Evolutionary conservation across 495 filamentous ascomycete species (phyloP).

Genomic region (Saxispiralis lemnorum): DNA sequence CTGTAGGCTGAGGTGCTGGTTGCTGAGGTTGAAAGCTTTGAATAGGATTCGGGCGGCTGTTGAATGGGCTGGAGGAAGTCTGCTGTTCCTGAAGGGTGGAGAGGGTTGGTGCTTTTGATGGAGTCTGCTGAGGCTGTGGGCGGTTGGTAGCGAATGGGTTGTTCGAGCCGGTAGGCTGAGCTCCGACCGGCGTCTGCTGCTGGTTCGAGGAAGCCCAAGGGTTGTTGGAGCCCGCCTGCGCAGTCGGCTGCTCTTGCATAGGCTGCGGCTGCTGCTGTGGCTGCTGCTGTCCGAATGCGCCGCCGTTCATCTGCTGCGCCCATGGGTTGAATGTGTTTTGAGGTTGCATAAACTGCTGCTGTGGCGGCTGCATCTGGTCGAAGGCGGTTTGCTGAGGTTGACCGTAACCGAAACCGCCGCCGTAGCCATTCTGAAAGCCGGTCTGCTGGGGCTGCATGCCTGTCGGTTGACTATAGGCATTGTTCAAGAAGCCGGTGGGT

Average conservation of each 20-base stretch:
- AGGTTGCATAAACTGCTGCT: conserved; percentile 39
- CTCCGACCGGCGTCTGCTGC: conserved; percentile 33
- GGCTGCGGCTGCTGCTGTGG: conserved; percentile 26
- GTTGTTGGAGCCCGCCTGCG: conserved; percentile 68
- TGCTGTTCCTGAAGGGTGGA: conserved; percentile 38
- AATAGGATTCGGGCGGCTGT: conserved; percentile 19
- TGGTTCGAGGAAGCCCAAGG: conserved; percentile 45
- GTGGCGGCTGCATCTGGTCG: conserved; percentile 26
- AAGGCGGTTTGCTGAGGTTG: conserved; percentile 33
- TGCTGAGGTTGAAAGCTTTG: conserved; percentile 22
- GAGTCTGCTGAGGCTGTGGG: conserved; percentile 21
- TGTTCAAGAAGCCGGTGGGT: conserved; percentile 69
- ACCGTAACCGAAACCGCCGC: conserved; percentile 29
- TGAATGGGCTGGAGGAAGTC: conserved; percentile 23
- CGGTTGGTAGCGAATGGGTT: conserved; percentile 71
- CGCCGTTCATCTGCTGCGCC: conserved; percentile 37
- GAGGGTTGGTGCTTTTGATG: conserved; percentile 23
- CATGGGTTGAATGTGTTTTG: conserved; percentile 76
- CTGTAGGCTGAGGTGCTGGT: conserved; percentile 13
- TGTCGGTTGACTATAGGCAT: conserved; percentile 56
- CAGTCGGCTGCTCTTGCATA: conserved; percentile 26
- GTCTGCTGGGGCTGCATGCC: conserved; percentile 27
- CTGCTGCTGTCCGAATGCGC: conserved; percentile 19
- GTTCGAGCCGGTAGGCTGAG: conserved; percentile 75
- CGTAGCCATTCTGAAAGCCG: conserved; percentile 41